Conservation (phyloP, 106 monocot species). For the Acorus calamus region DNA sequence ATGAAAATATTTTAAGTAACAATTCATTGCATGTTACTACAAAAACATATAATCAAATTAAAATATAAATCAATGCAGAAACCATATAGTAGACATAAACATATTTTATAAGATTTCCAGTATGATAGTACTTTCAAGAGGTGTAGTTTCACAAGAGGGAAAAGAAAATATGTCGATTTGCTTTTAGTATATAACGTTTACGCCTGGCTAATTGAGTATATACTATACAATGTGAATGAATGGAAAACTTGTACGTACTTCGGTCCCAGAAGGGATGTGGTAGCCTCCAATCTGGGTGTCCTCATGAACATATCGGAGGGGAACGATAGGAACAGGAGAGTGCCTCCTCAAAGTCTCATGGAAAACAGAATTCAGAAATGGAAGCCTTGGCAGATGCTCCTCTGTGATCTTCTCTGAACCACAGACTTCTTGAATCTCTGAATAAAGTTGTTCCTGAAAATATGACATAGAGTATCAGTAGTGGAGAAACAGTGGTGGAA, state of each 20-base stretch:
- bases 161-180: no score
- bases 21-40: background rate
- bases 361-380: conserved; percentile 64
- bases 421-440: conserved; percentile 66
- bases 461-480: background rate
- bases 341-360: conserved; percentile 81
- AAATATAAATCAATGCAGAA: background rate
- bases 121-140: no score
- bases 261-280: conserved; percentile 56
- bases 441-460: conserved; percentile 50
- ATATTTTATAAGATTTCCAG: no score
- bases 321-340: conserved; percentile 68
- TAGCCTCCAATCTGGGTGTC: conserved; percentile 64
- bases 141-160: no score
- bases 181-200: no score
- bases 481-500: background rate
- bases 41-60: no score
- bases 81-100: background rate
- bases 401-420: conserved; percentile 57
- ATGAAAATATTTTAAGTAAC: background rate
- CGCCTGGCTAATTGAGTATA: no score
- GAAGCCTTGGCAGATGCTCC: conserved; percentile 57
- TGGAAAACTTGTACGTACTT: conserved; percentile 20
- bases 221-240: no score
- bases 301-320: conserved; percentile 69